Base-by-base conservation (phyloP, 2,329 filamentous ascomycete genomes). In the Fusarium torulosum region DNA sequence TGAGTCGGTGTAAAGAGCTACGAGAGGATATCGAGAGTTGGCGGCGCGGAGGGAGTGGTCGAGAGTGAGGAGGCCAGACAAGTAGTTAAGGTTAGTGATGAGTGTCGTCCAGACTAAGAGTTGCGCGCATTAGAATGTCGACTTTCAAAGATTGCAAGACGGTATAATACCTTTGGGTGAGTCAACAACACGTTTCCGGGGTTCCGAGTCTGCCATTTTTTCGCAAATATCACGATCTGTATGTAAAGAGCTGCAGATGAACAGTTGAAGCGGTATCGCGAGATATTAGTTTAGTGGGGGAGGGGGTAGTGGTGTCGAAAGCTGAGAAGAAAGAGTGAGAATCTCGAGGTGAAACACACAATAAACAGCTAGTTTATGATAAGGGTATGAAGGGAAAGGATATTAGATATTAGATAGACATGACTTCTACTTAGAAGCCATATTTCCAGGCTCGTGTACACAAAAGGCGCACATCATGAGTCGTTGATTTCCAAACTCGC, bases 41-140 rank as follows among this genome's bases (percentile, higher is more conserved):
- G 84, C 81, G 68, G 84, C 83, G 73, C 88, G 89, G 71, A 97
- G 88, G 43, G 91, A 92, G 79, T 91, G 87, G 75, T 94, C 86
- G 64, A 97, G 90, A 2, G 92, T 93, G 54, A 97, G 84, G 50
- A 97, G 89, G 45, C 94, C 94, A 7, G 91, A 86, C 63, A 97
- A 88, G 79, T 97, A 97, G 72, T 85, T 84, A 47, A 88, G 88
- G 80, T 96, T 96, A 61, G 93, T 97, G 76, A 97, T 94, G 70
- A 97, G 85, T 13, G 90, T 92, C 27, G 92, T 93, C 93, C 93
- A 97, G 76, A 96, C 93, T 92, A 77, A 46, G 20, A 50, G 7
- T 20, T 21, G n/a, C 31, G 61, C 31, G 63, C 9, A 46, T 60
- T 50, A 61, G 53, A 52, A 17, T 25, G 29, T 27, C 43, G 46